These are phyloP conservation scores for Skeletonema menzelii DNA, from an alignment of 108 stramenopile species.

Conservation along the genomic window DNA sequence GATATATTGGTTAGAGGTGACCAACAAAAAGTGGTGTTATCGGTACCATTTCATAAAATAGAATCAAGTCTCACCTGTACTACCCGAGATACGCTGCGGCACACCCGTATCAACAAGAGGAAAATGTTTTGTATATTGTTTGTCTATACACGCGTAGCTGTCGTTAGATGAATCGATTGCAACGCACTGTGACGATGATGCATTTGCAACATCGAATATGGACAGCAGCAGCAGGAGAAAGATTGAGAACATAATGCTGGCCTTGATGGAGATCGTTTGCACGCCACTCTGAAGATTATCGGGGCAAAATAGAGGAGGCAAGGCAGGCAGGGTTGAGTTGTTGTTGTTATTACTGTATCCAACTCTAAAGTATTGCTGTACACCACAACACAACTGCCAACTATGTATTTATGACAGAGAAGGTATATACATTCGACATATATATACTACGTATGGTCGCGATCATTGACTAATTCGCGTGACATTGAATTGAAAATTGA, in stretches of 20 bases:
- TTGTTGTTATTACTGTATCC: background rate
- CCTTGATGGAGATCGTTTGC: too few species aligned
- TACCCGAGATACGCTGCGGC: conserved; percentile 33
- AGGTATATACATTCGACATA: too few species aligned
- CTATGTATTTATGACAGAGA: too few species aligned
- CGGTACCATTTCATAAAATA: too few species aligned
- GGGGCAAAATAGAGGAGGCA: too few species aligned
- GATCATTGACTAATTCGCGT: too few species aligned
- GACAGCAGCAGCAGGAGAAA: background rate
- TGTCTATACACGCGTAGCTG: conserved; percentile 36
- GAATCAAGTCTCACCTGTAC: background rate
- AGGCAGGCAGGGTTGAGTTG: background rate
- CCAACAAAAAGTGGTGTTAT: too few species aligned
- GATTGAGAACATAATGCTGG: background rate
- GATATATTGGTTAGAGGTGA: background rate
- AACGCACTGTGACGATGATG: background rate
- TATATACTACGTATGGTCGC: too few species aligned
- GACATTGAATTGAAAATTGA: too few species aligned
- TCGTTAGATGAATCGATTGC: background rate
- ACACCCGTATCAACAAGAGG: conserved; percentile 27
- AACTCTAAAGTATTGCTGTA: too few species aligned
- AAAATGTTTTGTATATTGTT: background rate
- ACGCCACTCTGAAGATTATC: too few species aligned
- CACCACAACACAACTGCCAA: too few species aligned
- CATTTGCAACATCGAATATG: background rate